These are phyloP conservation scores for Talaromyces thailandensis DNA, from an alignment of 495 filamentous ascomycete genomes.

Conservation along the genomic window DNA sequence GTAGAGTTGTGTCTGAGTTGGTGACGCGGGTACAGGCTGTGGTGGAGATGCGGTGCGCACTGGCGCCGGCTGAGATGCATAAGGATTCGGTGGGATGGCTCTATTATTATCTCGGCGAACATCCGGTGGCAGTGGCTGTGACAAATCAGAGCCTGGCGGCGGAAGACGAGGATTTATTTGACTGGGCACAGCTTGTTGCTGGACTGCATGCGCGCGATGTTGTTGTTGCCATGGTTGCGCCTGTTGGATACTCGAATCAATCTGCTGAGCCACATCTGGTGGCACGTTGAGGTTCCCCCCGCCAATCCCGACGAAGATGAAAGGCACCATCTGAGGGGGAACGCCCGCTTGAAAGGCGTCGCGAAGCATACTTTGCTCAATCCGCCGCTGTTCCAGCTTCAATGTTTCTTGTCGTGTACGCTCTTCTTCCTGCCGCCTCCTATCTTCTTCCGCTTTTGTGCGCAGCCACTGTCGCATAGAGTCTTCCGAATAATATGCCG, in stretches of 20 bases:
- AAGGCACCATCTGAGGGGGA: slow-evolving; percentile 76
- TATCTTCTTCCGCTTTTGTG: slow-evolving; percentile 80
- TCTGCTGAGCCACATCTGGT: slow-evolving; percentile 64
- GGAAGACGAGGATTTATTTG: slow-evolving; percentile 3
- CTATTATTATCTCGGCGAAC: slow-evolving; percentile 17
- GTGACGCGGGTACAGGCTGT: slow-evolving; percentile 15
- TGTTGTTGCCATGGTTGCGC: slow-evolving; percentile 33
- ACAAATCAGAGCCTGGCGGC: not conserved
- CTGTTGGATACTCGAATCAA: slow-evolving; percentile 31
- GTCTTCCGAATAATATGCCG: slow-evolving; percentile 65
- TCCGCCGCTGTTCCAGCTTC: slow-evolving; percentile 69
- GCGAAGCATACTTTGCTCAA: slow-evolving; percentile 76
- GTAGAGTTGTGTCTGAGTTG: slow-evolving; percentile 7
- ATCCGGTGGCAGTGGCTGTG: slow-evolving; percentile 17
- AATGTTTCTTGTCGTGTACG: slow-evolving; percentile 72
- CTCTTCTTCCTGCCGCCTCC: slow-evolving; percentile 78
- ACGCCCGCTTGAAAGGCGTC: slow-evolving; percentile 75
- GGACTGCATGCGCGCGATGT: slow-evolving; percentile 15
- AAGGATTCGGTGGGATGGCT: slow-evolving; percentile 29
- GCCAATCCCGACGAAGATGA: slow-evolving; percentile 81
- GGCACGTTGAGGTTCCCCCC: slow-evolving; percentile 51
- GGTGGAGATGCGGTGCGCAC: slow-evolving; percentile 11
- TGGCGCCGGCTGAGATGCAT: slow-evolving; percentile 18
- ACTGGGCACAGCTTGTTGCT: slow-evolving; percentile 30
- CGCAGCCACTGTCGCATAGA: slow-evolving; percentile 73